A percentile compares a stretch with the other conserved stretches of the same genome.
These are phyloP conservation scores for Sclerotinia sclerotiorum DNA, from an alignment of 2,329 filamentous ascomycete genomes.

Conservation along the genomic window DNA sequence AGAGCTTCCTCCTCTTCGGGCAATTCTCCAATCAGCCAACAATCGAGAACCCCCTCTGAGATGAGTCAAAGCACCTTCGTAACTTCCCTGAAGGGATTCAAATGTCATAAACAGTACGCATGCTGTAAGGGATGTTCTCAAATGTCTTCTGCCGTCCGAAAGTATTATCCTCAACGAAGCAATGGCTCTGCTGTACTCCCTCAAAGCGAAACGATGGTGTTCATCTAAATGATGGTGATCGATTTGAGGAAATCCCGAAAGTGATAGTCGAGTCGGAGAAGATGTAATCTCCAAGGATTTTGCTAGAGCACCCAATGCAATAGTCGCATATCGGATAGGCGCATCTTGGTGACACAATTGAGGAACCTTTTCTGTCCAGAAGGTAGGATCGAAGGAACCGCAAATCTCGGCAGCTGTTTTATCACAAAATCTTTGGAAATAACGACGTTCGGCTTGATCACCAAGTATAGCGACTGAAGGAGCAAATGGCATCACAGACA, in stretches of 20 bases:
- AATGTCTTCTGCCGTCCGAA: conserved; percentile 37
- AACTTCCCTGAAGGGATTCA: conserved; percentile 39
- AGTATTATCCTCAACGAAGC: conserved; percentile 36
- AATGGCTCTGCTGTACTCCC: conserved; percentile 39
- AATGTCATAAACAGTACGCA: conserved; percentile 40
- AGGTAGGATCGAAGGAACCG: conserved; percentile 38
- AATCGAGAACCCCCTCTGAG: conserved; percentile 38
- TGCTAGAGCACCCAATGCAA: conserved; percentile 38
- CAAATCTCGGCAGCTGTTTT: conserved; percentile 39
- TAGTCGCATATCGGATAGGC: conserved; percentile 38
- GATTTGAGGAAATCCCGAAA: conserved; percentile 40
- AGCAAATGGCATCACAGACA: conserved; percentile 37
- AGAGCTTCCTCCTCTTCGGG: conserved; percentile 36
- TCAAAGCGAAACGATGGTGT: conserved; percentile 38
- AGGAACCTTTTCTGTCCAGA: conserved; percentile 40
- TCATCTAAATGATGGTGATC: conserved; percentile 39
- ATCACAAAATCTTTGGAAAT: conserved; percentile 40
- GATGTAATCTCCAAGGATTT: conserved; percentile 39
- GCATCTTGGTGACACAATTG: conserved; percentile 39
- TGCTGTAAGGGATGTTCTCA: conserved; percentile 38
- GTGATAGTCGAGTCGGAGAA: conserved; percentile 36
- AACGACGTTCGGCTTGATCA: conserved; percentile 37
- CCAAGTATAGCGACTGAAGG: conserved; percentile 37
- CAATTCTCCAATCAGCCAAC: conserved; percentile 39
- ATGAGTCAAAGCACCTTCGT: conserved; percentile 39